Percentiles rank a stretch among this genome's conserved stretches.
Evolutionary conservation across 2,329 filamentous ascomycete species (phyloP).

Genomic region (Fusarium vanettenii): DNA sequence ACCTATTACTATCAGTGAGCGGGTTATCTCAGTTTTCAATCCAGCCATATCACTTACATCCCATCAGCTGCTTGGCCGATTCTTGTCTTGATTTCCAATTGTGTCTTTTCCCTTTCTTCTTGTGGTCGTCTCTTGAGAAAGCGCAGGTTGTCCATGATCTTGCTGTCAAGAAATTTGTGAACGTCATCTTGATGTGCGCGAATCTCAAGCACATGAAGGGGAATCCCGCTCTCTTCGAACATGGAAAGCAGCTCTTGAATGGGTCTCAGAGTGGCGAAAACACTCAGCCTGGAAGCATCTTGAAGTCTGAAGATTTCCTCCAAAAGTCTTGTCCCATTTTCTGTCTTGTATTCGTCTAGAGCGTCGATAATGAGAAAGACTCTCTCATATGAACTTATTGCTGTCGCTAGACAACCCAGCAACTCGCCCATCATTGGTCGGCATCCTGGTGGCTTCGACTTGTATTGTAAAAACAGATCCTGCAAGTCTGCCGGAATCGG

Average conservation of each 20-base stretch:
- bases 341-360: not conserved
- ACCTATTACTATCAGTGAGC: not conserved
- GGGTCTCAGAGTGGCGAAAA: not conserved
- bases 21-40: not conserved
- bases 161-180: not conserved
- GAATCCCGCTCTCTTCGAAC: not conserved
- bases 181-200: not conserved
- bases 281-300: not conserved
- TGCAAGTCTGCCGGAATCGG: not conserved
- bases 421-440: not conserved
- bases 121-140: not conserved
- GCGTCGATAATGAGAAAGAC: not conserved
- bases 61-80: not conserved
- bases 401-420: not conserved
- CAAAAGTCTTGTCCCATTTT: not conserved
- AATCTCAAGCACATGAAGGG: not conserved
- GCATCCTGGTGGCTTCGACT: not conserved
- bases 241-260: not conserved
- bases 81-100: not conserved
- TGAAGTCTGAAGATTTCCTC: not conserved
- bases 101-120: not conserved
- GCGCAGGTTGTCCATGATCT: not conserved
- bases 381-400: not conserved
- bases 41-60: not conserved
- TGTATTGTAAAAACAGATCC: not conserved